Percentiles rank a stretch among this genome's conserved stretches.
Conservation (phyloP, 2,329 filamentous ascomycete genomes). For the Ophiostoma ulmi region DNA sequence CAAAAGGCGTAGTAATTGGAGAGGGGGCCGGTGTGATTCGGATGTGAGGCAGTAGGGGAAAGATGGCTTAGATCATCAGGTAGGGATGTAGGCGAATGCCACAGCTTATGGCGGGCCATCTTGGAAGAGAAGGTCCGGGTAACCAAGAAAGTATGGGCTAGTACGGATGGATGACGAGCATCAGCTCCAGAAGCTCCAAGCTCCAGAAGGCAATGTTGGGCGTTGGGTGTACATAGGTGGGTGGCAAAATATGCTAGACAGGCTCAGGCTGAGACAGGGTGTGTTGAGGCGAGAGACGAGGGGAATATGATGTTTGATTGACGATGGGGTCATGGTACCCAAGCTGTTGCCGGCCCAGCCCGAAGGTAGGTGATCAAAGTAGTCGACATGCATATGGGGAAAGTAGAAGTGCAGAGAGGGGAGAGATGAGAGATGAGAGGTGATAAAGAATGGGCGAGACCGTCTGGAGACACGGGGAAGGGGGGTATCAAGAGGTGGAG, state of each 20-base stretch:
- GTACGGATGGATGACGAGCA: background rate
- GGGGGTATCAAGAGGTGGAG: slow-evolving; percentile 1
- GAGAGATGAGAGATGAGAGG: background rate
- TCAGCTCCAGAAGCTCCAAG: background rate
- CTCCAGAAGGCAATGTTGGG: background rate
- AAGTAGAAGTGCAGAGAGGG: background rate
- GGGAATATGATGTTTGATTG: background rate
- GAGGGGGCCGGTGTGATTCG: slow-evolving; percentile 8
- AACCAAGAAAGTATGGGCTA: background rate
- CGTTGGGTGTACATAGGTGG: background rate
- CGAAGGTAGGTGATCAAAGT: background rate
- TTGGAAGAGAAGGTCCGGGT: slow-evolving; percentile 2
- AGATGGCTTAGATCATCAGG: background rate
- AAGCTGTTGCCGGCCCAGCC: slow-evolving; percentile 7
- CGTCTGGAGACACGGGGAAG: background rate
- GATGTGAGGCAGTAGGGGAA: background rate
- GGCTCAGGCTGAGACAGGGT: too few relatives aligned
- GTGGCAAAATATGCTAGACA: background rate
- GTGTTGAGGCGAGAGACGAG: background rate
- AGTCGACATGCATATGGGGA: background rate
- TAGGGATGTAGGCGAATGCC: background rate
- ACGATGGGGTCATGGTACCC: background rate
- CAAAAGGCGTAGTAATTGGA: background rate
- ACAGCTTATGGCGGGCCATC: background rate
- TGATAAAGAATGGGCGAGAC: slow-evolving; percentile 1